Conservation (phyloP, 1,139 yeast species). For the Candida glucosophila region DNA sequence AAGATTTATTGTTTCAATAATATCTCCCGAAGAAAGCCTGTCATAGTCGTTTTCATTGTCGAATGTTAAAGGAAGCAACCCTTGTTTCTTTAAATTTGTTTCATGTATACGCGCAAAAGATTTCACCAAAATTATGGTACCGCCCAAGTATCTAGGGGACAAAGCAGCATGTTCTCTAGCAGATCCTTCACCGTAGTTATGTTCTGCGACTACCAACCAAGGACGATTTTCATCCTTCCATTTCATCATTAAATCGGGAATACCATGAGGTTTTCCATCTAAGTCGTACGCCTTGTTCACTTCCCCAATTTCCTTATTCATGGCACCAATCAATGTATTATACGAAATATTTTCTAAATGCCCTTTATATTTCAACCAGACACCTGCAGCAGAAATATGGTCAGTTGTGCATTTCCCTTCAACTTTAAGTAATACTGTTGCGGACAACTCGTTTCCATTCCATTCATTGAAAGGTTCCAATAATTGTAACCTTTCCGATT, state of each 20-base stretch:
- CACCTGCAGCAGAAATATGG: slow-evolving; percentile 98
- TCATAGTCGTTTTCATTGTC: slow-evolving; percentile 88
- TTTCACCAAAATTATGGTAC: slow-evolving; percentile 78
- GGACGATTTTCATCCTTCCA: slow-evolving; percentile 83
- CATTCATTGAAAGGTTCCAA: slow-evolving; percentile 84
- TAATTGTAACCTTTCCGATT: slow-evolving; percentile 64
- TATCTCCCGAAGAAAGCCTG: slow-evolving; percentile 65
- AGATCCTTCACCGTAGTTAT: slow-evolving; percentile 97
- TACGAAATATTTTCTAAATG: slow-evolving; percentile 92
- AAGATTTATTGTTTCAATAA: slow-evolving; percentile 69
- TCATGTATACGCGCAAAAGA: slow-evolving; percentile 89
- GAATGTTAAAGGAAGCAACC: slow-evolving; percentile 89
- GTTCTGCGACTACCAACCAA: slow-evolving; percentile 95
- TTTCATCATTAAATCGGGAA: slow-evolving; percentile 94
- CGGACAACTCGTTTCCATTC: slow-evolving; percentile 72
- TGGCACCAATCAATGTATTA: slow-evolving; percentile 95
- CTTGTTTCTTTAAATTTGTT: slow-evolving; percentile 90
- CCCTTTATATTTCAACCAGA: slow-evolving; percentile 98
- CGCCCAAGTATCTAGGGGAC: slow-evolving; percentile 91
- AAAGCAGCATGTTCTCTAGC: slow-evolving; percentile 99
- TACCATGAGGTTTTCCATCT: slow-evolving; percentile 69
- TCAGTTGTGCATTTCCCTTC: slow-evolving; percentile 98
- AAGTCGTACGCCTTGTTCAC: slow-evolving; percentile 85
- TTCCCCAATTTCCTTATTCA: slow-evolving; percentile 92
- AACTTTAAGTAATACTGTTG: slow-evolving; percentile 76